Evolutionary conservation across 768 basidiomycete species (phyloP), one percentile per base, ranked within the genome.

Genomic region (Pulveroboletus ravenelii): DNA sequence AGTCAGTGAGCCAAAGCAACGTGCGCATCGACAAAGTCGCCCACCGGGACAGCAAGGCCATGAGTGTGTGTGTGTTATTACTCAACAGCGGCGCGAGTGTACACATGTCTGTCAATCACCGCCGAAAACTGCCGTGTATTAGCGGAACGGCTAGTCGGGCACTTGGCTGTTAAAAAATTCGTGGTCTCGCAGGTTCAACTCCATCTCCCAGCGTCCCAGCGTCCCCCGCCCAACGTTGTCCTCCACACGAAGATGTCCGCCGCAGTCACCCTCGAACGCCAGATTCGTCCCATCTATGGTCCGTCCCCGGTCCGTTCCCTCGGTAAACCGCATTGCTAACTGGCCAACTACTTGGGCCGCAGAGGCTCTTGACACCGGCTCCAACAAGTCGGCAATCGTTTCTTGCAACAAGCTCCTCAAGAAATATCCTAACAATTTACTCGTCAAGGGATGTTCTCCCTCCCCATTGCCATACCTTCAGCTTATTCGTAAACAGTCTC

Each of bases 241-340:
- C 43, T 55, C 34, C 45, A 45, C 52, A 39, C 53, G 32, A 40
- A 25, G 39, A 83, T 82, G 76, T 78, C 84, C 49, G 70, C 63
- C 39, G 70, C 64, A 47, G 59, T 74, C 54, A 82, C 85, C 43
- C 70, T 85, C 48, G 89, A 92, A 58, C 85, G 89, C 60, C 89
- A 92, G 71, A 80, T 91, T 65, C 84, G 84, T 55, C 88, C 86
- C 54, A 85, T 92, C 66, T 92, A 92, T 64, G 89, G 89, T 89
- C 47, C 59, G 78, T 54, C 41, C 32, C 45, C 29, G 35, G 31
- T 15, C 14, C 29, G n/a, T 14, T 14, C 18, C 42, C 29, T 14
- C 25, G 9, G 14, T 23, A 12, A 23, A 44, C 18, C 30, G 6
- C n/a, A 40, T 18, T 44, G 27, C 55, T 58, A 30, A 58, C 35